These are phyloP conservation scores for Ophiostoma montium DNA, from an alignment of 2,329 filamentous ascomycete species.

Conservation along the genomic window DNA sequence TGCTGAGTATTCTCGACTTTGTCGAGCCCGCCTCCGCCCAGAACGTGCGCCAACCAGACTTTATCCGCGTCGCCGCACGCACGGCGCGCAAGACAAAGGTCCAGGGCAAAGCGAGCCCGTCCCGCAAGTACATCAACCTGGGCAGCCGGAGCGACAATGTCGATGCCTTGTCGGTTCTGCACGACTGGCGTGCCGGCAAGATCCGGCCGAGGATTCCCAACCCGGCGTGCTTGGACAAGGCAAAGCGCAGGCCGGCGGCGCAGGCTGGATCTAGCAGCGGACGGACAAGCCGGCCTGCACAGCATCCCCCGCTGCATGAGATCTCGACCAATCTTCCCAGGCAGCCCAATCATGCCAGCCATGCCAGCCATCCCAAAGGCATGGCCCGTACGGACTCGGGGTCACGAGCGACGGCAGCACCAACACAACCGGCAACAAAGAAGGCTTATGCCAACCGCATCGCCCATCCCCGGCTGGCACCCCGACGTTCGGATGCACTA, in stretches of 20 bases:
- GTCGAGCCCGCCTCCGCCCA: constrained; percentile 22
- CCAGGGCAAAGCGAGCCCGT: constrained; percentile 40
- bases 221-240: neutral
- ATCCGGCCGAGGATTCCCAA: constrained; percentile 25
- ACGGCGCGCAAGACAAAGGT: constrained; percentile 31
- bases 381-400: too few species aligned
- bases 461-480: constrained; percentile 2
- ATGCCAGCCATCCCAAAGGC: too few species aligned
- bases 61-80: constrained; percentile 48
- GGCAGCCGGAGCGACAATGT: constrained; percentile 46
- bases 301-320: constrained; percentile 2
- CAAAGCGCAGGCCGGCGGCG: neutral
- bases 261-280: neutral
- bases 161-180: constrained; percentile 38
- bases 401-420: neutral
- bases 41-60: constrained; percentile 33
- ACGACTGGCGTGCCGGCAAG: constrained; percentile 40
- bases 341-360: too few species aligned
- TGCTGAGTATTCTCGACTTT: constrained; percentile 48
- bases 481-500: constrained; percentile 1
- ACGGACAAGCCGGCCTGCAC: neutral
- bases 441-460: neutral
- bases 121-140: constrained; percentile 43
- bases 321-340: constrained; percentile 4
- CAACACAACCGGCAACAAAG: neutral